Evolutionary conservation across 2,329 filamentous ascomycete species (phyloP), one percentile per base, ranked within the genome.

Genomic region (Aspergillus sp.): DNA sequence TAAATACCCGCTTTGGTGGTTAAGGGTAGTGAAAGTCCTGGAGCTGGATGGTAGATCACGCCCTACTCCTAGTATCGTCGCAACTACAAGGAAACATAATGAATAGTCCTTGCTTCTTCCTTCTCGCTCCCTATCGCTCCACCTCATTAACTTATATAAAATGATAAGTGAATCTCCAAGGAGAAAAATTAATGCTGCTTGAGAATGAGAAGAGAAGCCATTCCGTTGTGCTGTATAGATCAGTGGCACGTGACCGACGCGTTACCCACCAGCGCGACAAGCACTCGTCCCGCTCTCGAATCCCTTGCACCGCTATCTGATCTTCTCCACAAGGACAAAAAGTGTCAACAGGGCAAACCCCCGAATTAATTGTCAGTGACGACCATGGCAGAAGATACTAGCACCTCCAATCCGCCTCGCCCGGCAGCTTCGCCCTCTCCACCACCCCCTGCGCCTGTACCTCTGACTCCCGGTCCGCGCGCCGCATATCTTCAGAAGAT

Each of bases 401-500:
- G 42, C 43, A 47, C 38, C n/a, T 49, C 47, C 47, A 56, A 58
- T 20, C 46, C 47, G 36, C 47, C 44, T 47, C 55, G 51, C 53
- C 53, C 44, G 45, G 44, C 52, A 9, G 58, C 60, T 60, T 81
- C 72, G 11, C 77, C 79, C 3, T 82, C 81, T 30, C 81, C 81
- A 10, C 74, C 74, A 3, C 73, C 76, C 11, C 71, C 76, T n/a
- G 77, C 80, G 5, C 81, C 82, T 11, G 70, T 81, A 48, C 70
- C 81, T 41, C 70, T 78, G 30, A 72, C 80, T 1, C 83, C 82
- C 2, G 82, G 83, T 30, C 81, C 79, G 22, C 83, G 83, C 71
- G 83, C 82, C 20, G 75, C 79, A 44, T 79, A 79, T 45, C 73
- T 87, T 7, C 77, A 82, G 61, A 81, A 82, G 58, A 76, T 86